Base-by-base conservation (phyloP, 176 grass and related monocot genomes). In the Oryza longistaminata region DNA sequence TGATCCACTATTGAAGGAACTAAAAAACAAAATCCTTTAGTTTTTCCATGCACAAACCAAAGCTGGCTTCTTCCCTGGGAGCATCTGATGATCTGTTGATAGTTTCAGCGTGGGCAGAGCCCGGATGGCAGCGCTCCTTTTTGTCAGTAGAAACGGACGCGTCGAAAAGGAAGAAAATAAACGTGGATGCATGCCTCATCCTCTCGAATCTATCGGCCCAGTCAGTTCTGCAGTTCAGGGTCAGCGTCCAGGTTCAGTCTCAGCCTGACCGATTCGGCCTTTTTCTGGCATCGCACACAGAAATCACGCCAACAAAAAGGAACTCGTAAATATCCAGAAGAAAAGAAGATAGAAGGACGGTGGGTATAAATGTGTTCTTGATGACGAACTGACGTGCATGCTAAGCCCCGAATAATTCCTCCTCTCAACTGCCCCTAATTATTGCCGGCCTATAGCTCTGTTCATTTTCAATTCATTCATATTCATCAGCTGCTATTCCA, bases 341-440 rank as follows among this genome's bases (percentile, higher is more conserved):
- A 60, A 60, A 60, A 60, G 50, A 74, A 48, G 46, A 58, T 2
- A 31, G 17, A 21, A 82, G 81, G 72, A 84, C 43, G 61, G 71
- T 67, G 81, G 69, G 19, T 68, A 39, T 75, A 84, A 84, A 74
- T 84, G 72, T 14, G 16, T 24, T 64, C 16, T 85, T 85, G 83
- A 85, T 70, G 83, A 70, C 34, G 64, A 85, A 29, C 73, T 58
- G 83, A 53, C 48, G 73, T 77, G 64, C 73, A 49, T 70, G 82
- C 65, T 85, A 85, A 70, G 37, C 48, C 9, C 11, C 58, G 21
- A 62, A 22, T 62, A 74, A 71, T 78, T 64, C 75, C 75, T 71
- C 75, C 66, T 33, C 83, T 78, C 83, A 85, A 85, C 83, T 64
- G 83, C 17, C 67, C 83, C 83, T 71, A 71, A 44, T 85, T 68